Conservation (phyloP, 441 rosid species). For the Erodium chrysanthum region DNA sequence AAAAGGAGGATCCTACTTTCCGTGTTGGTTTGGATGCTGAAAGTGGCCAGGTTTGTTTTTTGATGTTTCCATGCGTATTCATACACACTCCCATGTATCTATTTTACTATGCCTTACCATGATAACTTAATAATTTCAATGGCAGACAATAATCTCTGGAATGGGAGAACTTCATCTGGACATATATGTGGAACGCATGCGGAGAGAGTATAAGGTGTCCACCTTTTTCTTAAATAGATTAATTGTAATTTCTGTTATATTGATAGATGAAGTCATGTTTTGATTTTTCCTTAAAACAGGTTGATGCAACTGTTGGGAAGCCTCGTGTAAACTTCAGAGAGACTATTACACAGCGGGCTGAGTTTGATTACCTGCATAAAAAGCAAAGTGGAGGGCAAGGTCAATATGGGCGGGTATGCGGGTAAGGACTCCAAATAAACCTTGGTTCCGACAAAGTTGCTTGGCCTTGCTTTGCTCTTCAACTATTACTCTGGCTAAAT, state of each 20-base stretch:
- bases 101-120: constrained; percentile 9
- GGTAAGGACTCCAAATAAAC: constrained; percentile 37
- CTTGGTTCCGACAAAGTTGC: background rate
- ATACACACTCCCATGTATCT: too few species aligned
- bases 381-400: constrained; percentile 98
- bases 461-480: background rate
- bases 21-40: constrained; percentile 97
- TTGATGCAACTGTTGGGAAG: constrained; percentile 92
- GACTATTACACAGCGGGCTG: constrained; percentile 76
- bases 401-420: constrained; percentile 85
- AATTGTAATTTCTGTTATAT: constrained; percentile 1
- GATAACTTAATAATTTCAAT: constrained; percentile 14
- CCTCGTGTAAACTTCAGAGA: constrained; percentile 97
- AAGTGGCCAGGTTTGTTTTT: constrained; percentile 74
- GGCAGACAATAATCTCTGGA: constrained; percentile 92
- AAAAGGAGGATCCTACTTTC: constrained; percentile 95
- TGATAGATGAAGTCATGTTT: background rate
- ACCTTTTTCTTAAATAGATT: constrained; percentile 9
- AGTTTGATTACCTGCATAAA: constrained; percentile 93
- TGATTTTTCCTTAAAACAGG: constrained; percentile 32
- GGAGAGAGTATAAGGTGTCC: constrained; percentile 83
- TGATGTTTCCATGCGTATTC: constrained; percentile 7
- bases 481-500: background rate
- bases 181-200: constrained; percentile 84
- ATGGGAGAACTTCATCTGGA: constrained; percentile 99